Evolutionary conservation across 805 yeast species (phyloP).

Genomic region (Starmerella khaoyaiensis): DNA sequence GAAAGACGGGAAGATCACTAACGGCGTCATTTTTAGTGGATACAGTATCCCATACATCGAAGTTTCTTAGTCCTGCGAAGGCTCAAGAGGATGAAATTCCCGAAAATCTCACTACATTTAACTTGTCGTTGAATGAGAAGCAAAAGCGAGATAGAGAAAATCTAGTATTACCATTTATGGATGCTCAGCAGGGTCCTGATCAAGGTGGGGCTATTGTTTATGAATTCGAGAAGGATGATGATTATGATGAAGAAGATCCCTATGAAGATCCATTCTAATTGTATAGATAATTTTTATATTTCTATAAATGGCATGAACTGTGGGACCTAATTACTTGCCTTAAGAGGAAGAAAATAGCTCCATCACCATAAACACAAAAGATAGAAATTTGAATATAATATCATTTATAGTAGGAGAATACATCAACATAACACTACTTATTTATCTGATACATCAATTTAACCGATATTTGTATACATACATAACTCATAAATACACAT

Average conservation of each 20-base stretch:
- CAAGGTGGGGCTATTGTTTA: slow-evolving; percentile 90
- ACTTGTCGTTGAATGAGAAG: slow-evolving; percentile 57
- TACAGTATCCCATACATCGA: slow-evolving; percentile 31
- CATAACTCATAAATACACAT: too few relatives aligned
- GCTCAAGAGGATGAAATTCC: slow-evolving; percentile 33
- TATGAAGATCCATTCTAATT: slow-evolving; percentile 81
- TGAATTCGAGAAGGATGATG: slow-evolving; percentile 92
- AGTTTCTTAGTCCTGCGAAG: slow-evolving; percentile 24
- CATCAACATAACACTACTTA: too few relatives aligned
- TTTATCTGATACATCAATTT: too few relatives aligned
- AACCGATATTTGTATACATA: too few relatives aligned
- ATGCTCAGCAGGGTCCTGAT: slow-evolving; percentile 54
- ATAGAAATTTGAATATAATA: too few relatives aligned
- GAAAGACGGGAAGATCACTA: slow-evolving; percentile 75
- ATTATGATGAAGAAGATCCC: slow-evolving; percentile 96
- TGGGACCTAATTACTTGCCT: background rate
- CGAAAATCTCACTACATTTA: slow-evolving; percentile 75
- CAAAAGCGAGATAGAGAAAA: slow-evolving; percentile 70
- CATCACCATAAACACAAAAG: background rate
- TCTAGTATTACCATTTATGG: slow-evolving; percentile 81
- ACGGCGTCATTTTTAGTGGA: slow-evolving; percentile 44
- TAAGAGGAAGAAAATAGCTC: background rate
- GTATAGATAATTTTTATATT: background rate
- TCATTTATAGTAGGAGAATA: too few relatives aligned
- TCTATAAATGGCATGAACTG: background rate